Evolutionary conservation across 164 flowering plant species (phyloP).

Genomic region (Euptelea pleiosperma): DNA sequence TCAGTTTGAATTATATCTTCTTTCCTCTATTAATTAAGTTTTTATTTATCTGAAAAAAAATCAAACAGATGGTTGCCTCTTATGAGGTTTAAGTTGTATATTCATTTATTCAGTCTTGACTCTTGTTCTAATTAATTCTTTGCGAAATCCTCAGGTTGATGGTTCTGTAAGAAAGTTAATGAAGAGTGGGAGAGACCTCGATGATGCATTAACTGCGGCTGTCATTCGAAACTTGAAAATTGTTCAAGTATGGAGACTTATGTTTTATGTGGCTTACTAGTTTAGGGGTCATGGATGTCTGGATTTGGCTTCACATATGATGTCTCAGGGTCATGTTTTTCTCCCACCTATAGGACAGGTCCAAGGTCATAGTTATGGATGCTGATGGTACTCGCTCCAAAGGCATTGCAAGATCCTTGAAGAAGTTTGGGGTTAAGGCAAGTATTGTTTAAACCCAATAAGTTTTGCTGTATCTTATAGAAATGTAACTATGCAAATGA

Average conservation of each 20-base stretch:
- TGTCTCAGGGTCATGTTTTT: conserved; percentile 24
- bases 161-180: conserved; percentile 52
- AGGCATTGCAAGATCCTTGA: conserved; percentile 85
- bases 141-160: conserved; percentile 46
- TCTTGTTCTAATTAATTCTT: background rate
- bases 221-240: conserved; percentile 77
- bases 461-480: conserved; percentile 1
- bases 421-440: conserved; percentile 81
- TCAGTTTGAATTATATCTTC: background rate
- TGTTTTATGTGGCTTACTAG: background rate
- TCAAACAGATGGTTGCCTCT: too few relatives aligned
- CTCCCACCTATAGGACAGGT: conserved; percentile 67
- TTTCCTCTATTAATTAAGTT: background rate
- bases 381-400: conserved; percentile 83
- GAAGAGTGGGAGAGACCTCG: conserved; percentile 64
- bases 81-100: background rate
- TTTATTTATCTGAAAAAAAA: background rate
- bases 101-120: too few relatives aligned
- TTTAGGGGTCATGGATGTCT: background rate
- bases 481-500: background rate
- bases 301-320: conserved; percentile 11
- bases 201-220: conserved; percentile 60
- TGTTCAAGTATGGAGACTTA: conserved; percentile 53
- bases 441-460: conserved; percentile 22
- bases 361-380: conserved; percentile 88